phyloP scores from a whole-genome alignment of 768 basidiomycete genomes.

The Leucocoprinus birnbaumii region DNA sequence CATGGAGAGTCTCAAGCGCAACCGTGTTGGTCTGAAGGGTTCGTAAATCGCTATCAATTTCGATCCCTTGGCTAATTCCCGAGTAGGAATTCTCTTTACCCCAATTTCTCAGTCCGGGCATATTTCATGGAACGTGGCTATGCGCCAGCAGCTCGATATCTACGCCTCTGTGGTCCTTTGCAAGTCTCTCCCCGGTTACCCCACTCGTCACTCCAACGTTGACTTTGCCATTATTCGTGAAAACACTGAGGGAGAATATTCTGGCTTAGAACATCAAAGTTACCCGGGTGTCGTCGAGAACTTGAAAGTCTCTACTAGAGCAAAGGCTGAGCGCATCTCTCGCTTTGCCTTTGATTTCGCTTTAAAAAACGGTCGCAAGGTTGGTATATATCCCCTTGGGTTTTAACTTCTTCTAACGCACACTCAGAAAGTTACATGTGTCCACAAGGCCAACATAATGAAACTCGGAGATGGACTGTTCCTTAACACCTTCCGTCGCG shows the following conservation, averaged over 20 bases:
- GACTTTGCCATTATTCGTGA: conserved; percentile 99
- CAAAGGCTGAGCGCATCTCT: conserved; percentile 94
- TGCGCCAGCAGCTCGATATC: conserved; percentile 99
- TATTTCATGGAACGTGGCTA: conserved; percentile 99
- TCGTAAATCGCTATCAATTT: conserved; percentile 15
- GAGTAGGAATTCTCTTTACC: conserved; percentile 93
- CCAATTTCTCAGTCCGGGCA: conserved; percentile 95
- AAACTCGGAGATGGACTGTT: conserved; percentile 99
- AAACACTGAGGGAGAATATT: conserved; percentile 99
- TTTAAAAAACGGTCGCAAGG: conserved; percentile 97
- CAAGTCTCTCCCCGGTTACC: conserved; percentile 95
- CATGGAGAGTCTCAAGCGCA: conserved; percentile 96
- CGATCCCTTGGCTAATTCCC: conserved; percentile 9
- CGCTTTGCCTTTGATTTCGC: conserved; percentile 99
- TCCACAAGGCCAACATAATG: conserved; percentile 99
- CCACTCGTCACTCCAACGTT: conserved; percentile 94
- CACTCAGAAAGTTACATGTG: conserved; percentile 95
- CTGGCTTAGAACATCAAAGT: conserved; percentile 96
- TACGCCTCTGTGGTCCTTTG: conserved; percentile 98
- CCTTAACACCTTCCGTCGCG: conserved; percentile 94
- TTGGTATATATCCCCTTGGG: conserved; percentile 19
- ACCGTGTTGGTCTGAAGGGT: conserved; percentile 99
- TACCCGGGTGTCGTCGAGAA: conserved; percentile 98
- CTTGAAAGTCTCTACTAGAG: conserved; percentile 93
- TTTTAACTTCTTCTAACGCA: conserved; percentile 4